Percentiles rank a stretch among this genome's conserved stretches.
Evolutionary conservation across 495 filamentous ascomycete species (phyloP).

Genomic region (Penicillium dipodomyicola): DNA sequence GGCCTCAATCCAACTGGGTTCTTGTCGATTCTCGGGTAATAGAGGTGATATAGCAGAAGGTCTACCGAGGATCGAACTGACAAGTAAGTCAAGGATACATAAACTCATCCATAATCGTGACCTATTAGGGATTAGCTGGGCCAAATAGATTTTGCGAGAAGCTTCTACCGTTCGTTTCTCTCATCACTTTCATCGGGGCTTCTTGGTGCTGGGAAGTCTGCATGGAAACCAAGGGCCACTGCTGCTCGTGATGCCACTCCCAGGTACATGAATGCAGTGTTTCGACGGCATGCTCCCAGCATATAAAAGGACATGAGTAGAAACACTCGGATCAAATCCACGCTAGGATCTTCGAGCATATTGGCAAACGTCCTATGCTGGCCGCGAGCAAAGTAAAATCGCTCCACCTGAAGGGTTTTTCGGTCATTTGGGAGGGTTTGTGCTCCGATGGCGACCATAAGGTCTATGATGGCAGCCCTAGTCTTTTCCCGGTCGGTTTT

Average conservation of each 20-base stretch:
- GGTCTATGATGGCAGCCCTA: conserved; percentile 31
- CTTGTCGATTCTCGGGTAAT: conserved; percentile 19
- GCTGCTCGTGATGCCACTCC: conserved; percentile 46
- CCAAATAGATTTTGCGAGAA: background rate
- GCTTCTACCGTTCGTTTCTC: conserved; percentile 26
- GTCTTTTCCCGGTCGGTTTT: conserved; percentile 25
- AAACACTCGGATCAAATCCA: conserved; percentile 40
- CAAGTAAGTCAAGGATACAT: conserved; percentile 42
- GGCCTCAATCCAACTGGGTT: conserved; percentile 4
- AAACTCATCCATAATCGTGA: conserved; percentile 45
- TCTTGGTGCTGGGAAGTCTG: conserved; percentile 17
- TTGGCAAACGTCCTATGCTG: conserved; percentile 37
- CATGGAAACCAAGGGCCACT: conserved; percentile 43
- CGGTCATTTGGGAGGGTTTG: conserved; percentile 34
- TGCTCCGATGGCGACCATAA: conserved; percentile 45
- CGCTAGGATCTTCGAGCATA: conserved; percentile 44
- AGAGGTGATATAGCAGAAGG: conserved; percentile 36
- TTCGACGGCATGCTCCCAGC: conserved; percentile 47
- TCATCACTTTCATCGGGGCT: conserved; percentile 20
- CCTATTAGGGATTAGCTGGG: conserved; percentile 18
- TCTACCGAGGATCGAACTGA: conserved; percentile 45
- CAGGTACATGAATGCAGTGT: conserved; percentile 50
- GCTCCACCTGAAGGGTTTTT: conserved; percentile 24
- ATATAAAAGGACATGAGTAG: conserved; percentile 48
- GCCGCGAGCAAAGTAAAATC: conserved; percentile 41